A percentile compares a stretch with the other conserved stretches of the same genome.
phyloP scores from a whole-genome alignment of 2,329 filamentous ascomycete species.

The Colletotrichum sp. region DNA sequence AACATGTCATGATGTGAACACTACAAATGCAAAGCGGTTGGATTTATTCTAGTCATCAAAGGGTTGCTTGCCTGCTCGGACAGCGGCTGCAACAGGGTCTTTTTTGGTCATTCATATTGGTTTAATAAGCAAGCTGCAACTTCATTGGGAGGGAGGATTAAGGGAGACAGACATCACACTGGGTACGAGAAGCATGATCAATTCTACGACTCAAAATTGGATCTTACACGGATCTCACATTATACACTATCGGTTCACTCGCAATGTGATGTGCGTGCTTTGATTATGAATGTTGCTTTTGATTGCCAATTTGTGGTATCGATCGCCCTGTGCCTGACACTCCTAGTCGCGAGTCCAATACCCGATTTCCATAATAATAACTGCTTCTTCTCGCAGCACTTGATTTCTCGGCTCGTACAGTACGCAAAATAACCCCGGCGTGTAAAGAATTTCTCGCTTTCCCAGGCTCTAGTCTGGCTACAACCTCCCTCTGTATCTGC shows the following conservation, averaged over 20 bases:
- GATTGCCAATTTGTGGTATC: conserved; percentile 18
- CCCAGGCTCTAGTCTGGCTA: neutral
- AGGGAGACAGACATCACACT: neutral
- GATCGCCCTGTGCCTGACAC: conserved; percentile 13
- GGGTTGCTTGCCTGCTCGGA: neutral
- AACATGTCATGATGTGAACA: conserved; percentile 14
- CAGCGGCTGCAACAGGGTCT: neutral
- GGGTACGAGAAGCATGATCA: neutral
- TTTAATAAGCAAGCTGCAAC: conserved; percentile 2
- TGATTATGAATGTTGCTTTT: conserved; percentile 2
- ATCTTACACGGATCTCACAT: neutral
- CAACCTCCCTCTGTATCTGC: neutral
- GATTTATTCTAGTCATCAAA: neutral
- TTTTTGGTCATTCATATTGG: neutral
- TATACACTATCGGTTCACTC: neutral
- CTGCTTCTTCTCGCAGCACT: neutral
- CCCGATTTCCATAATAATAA: neutral
- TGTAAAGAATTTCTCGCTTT: neutral
- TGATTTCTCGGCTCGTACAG: neutral
- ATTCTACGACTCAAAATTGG: neutral
- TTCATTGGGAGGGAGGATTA: neutral
- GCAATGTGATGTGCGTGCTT: neutral
- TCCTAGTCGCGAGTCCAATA: neutral
- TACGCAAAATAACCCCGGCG: neutral
- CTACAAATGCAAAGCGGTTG: conserved; percentile 14